phyloP scores from a whole-genome alignment of 768 basidiomycete species.

The Sporobolomyces roseus region DNA sequence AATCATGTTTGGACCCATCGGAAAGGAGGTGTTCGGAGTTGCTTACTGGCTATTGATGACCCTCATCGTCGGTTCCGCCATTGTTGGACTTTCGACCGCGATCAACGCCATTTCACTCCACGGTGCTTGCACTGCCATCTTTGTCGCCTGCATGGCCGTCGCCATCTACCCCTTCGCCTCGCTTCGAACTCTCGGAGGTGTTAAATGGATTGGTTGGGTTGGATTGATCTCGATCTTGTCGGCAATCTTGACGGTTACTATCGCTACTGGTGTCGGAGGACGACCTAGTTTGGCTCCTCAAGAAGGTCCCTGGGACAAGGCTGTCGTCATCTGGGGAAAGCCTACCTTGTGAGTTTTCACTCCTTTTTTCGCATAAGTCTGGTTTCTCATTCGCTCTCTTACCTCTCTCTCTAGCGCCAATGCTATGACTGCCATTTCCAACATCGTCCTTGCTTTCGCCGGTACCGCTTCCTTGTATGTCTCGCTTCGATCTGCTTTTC shows the following conservation, averaged over 20 bases:
- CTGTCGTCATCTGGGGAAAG: constrained; percentile 37
- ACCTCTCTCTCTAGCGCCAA: constrained; percentile 37
- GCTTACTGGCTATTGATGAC: constrained; percentile 29
- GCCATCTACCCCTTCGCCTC: constrained; percentile 42
- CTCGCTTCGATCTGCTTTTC: constrained; percentile 43
- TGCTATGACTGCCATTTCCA: constrained; percentile 48
- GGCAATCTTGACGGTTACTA: constrained; percentile 41
- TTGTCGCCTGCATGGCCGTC: constrained; percentile 47
- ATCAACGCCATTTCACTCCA: constrained; percentile 49
- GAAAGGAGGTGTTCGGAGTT: constrained; percentile 26
- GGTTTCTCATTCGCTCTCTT: constrained; percentile 1
- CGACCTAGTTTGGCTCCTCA: constrained; percentile 45
- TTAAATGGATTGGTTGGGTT: constrained; percentile 47
- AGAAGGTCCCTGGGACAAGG: constrained; percentile 41
- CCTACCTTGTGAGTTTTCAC: constrained; percentile 15
- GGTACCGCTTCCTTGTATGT: constrained; percentile 19
- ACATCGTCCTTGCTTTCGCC: constrained; percentile 45
- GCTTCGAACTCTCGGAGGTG: constrained; percentile 46
- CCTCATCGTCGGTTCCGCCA: constrained; percentile 43
- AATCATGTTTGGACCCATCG: constrained; percentile 23
- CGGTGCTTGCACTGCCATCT: constrained; percentile 50
- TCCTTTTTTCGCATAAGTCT: not conserved
- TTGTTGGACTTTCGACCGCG: constrained; percentile 49
- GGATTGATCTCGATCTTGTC: constrained; percentile 41
- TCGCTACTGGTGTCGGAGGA: constrained; percentile 42